These are phyloP conservation scores for Amanita jacksonii DNA, from an alignment of 768 basidiomycete genomes.

Conservation along the genomic window DNA sequence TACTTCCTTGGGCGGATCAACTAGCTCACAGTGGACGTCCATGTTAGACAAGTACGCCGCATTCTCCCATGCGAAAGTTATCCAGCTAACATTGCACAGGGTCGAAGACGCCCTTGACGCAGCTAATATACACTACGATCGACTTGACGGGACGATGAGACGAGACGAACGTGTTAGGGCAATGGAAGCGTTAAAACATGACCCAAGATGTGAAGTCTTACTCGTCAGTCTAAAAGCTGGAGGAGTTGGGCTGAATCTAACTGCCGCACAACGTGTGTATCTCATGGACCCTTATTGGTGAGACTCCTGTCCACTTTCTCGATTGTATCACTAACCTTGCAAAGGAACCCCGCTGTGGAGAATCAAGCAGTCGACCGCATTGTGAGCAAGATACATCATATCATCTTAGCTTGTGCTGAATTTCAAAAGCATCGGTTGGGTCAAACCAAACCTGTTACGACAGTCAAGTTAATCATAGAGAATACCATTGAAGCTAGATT, in stretches of 20 bases:
- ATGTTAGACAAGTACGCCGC: constrained; percentile 79
- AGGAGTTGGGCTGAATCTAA: constrained; percentile 93
- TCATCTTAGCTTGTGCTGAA: background rate
- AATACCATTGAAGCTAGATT: constrained; percentile 90
- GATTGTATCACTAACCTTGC: constrained; percentile 2
- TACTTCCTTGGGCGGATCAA: constrained; percentile 10
- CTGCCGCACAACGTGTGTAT: constrained; percentile 88
- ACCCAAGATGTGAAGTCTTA: constrained; percentile 87
- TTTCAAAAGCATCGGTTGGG: constrained; percentile 83
- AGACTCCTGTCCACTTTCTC: constrained; percentile 9
- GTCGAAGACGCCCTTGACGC: constrained; percentile 84
- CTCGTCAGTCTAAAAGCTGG: constrained; percentile 95
- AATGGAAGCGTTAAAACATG: constrained; percentile 87
- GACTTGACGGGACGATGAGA: constrained; percentile 97
- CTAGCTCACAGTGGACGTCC: constrained; percentile 87
- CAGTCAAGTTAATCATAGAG: constrained; percentile 89
- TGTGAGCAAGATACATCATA: constrained; percentile 35
- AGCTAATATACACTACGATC: constrained; percentile 78
- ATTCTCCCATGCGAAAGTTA: background rate
- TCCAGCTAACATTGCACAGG: constrained; percentile 27
- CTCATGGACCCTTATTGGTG: constrained; percentile 97
- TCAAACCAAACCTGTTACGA: constrained; percentile 85
- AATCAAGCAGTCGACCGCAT: constrained; percentile 98
- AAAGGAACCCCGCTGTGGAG: constrained; percentile 93
- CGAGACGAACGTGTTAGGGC: constrained; percentile 87